Conservation (phyloP, 495 filamentous ascomycete species). For the Lepidopterella palustris region DNA sequence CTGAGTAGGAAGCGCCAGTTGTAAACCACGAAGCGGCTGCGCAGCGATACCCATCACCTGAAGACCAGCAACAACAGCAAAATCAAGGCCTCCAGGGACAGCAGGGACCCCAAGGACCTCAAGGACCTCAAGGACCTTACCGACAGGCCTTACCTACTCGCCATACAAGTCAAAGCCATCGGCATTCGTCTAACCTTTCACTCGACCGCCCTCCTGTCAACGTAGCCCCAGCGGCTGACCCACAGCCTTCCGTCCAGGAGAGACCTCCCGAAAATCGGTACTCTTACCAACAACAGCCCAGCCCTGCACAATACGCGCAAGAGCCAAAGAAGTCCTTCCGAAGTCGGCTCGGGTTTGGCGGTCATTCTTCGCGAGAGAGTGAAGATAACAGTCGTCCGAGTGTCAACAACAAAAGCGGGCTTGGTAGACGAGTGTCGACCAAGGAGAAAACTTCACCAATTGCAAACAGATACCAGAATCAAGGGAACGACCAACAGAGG, state of each 20-base stretch:
- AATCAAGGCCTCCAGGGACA: conserved; percentile 6
- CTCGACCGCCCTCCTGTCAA: conserved; percentile 19
- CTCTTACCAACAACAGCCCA: conserved; percentile 23
- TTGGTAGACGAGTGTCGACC: conserved; percentile 20
- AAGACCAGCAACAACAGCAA: conserved; percentile 16
- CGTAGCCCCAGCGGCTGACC: too few relatives aligned
- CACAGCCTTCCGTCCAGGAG: too few relatives aligned
- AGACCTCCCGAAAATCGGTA: conserved; percentile 13
- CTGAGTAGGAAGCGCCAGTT: conserved; percentile 25
- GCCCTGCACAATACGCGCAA: not conserved
- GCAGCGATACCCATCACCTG: conserved; percentile 18
- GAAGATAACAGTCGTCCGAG: conserved; percentile 6
- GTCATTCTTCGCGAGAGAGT: conserved; percentile 10
- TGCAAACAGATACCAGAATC: conserved; percentile 9
- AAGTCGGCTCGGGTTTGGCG: conserved; percentile 13
- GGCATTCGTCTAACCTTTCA: conserved; percentile 25
- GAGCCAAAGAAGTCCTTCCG: conserved; percentile 23
- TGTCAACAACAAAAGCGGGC: conserved; percentile 16
- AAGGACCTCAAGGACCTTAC: conserved; percentile 7
- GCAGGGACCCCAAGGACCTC: conserved; percentile 12
- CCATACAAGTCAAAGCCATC: conserved; percentile 23
- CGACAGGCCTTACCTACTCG: conserved; percentile 21
- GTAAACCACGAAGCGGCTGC: conserved; percentile 28
- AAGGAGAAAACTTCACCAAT: conserved; percentile 15
- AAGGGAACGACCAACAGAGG: conserved; percentile 5